A percentile compares a stretch with the other conserved stretches of the same genome.
Evolutionary conservation across 2,329 filamentous ascomycete species (phyloP).

Genomic region (Didymella pomorum): DNA sequence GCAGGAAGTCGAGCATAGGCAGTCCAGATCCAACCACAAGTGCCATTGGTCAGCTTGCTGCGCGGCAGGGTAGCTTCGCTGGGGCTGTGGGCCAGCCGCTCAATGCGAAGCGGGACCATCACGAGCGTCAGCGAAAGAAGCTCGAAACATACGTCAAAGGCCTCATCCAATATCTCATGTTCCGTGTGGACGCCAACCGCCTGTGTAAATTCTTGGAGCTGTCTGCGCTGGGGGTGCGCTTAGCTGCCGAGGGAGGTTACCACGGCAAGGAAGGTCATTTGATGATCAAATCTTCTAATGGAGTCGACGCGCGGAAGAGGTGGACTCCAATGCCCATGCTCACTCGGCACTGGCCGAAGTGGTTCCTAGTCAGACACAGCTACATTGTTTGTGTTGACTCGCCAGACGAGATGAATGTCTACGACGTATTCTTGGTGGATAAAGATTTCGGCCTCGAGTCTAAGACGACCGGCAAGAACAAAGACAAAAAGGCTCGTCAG

Average conservation of each 20-base stretch:
- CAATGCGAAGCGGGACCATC: conserved; percentile 66
- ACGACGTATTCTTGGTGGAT: conserved; percentile 98
- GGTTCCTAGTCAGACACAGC: conserved; percentile 97
- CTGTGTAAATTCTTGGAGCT: conserved; percentile 95
- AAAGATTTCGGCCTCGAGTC: conserved; percentile 83
- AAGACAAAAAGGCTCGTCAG: conserved; percentile 65
- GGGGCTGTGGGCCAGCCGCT: conserved; percentile 47
- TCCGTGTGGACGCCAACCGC: conserved; percentile 92
- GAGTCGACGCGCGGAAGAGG: conserved; percentile 83
- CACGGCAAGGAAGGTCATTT: conserved; percentile 97
- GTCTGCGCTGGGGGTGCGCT: conserved; percentile 88
- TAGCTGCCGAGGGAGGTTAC: conserved; percentile 94
- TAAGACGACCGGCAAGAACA: conserved; percentile 61
- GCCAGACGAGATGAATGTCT: conserved; percentile 97
- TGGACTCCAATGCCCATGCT: conserved; percentile 81
- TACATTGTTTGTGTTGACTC: conserved; percentile 99
- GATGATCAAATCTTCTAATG: conserved; percentile 89
- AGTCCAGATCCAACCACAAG: conserved; percentile 39
- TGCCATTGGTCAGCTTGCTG: conserved; percentile 34
- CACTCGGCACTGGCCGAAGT: conserved; percentile 86
- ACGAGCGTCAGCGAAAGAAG: conserved; percentile 81
- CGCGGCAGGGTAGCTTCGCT: conserved; percentile 52
- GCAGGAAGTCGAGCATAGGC: conserved; percentile 65
- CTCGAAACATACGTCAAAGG: conserved; percentile 90
- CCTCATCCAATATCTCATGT: conserved; percentile 96